A percentile compares a stretch with the other conserved stretches of the same genome.
These are phyloP conservation scores for Zasmidium angulare DNA, from an alignment of 2,329 filamentous ascomycete genomes.

Conservation along the genomic window DNA sequence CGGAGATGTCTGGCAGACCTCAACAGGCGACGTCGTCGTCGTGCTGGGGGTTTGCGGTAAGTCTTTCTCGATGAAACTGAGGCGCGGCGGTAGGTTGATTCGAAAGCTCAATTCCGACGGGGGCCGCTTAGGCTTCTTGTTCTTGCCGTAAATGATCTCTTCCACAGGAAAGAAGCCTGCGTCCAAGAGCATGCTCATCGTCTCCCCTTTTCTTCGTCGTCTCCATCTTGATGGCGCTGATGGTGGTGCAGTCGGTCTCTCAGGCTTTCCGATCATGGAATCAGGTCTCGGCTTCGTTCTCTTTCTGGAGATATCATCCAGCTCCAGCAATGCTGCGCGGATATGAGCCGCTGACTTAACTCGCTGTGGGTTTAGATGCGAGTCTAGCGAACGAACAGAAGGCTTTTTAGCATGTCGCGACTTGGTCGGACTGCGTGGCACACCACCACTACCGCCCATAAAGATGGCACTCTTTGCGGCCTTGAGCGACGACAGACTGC, in stretches of 20 bases:
- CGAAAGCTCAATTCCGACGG: conserved; percentile 15
- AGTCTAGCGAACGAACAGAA: conserved; percentile 7
- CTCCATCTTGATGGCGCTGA: conserved; percentile 8
- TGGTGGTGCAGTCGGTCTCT: neutral
- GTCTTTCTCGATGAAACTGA: conserved; percentile 24
- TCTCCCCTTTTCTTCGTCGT: conserved; percentile 27
- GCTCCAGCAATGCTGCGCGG: conserved; percentile 6
- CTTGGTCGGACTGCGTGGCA: conserved; percentile 3
- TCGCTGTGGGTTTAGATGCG: neutral
- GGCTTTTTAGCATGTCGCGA: conserved; percentile 5
- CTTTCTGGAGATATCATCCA: conserved; percentile 8
- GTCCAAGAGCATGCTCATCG: conserved; percentile 34
- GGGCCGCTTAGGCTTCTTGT: conserved; percentile 4
- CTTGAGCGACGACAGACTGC: neutral
- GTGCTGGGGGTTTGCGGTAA: conserved; percentile 26
- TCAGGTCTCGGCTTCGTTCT: conserved; percentile 1
- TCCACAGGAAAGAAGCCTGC: conserved; percentile 29
- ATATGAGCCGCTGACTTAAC: neutral
- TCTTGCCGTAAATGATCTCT: conserved; percentile 13
- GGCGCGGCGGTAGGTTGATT: conserved; percentile 25
- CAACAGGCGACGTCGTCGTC: conserved; percentile 22
- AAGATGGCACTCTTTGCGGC: neutral
- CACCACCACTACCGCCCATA: neutral
- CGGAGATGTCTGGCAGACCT: conserved; percentile 21
- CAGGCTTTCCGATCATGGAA: conserved; percentile 12